These are phyloP conservation scores for Cnidoscolus chayamansa DNA, from an alignment of 441 rosid genomes.

Conservation along the genomic window DNA sequence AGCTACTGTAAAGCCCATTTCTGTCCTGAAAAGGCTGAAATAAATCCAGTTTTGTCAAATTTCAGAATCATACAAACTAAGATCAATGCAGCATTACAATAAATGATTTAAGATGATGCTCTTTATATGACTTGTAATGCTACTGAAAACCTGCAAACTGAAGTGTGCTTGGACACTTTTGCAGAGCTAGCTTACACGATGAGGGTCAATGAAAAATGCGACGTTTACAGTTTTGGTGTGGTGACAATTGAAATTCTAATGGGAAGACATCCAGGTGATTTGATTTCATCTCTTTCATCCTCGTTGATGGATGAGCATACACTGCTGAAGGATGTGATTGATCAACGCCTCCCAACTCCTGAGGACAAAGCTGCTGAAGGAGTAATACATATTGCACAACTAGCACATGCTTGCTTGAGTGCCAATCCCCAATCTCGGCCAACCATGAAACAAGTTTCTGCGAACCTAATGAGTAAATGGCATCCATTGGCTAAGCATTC, in stretches of 20 bases:
- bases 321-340: background rate
- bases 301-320: background rate
- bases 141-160: too few relatives aligned
- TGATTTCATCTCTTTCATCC: background rate
- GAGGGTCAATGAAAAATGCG: background rate
- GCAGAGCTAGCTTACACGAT: background rate
- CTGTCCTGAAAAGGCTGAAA: too few relatives aligned
- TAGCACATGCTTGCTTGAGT: background rate
- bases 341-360: background rate
- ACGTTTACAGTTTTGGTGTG: background rate
- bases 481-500: background rate
- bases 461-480: background rate
- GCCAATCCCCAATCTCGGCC: conserved; percentile 6
- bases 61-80: too few relatives aligned
- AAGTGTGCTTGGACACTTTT: background rate
- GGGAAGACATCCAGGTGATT: background rate
- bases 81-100: too few relatives aligned
- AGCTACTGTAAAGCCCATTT: too few relatives aligned
- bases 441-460: background rate
- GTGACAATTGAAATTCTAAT: conserved; percentile 5
- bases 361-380: background rate
- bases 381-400: background rate
- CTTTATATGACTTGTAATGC: too few relatives aligned
- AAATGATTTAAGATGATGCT: too few relatives aligned
- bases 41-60: too few relatives aligned